Evolutionary conservation across 2,329 filamentous ascomycete species (phyloP).

Genomic region (Colletotrichum theobromicola): DNA sequence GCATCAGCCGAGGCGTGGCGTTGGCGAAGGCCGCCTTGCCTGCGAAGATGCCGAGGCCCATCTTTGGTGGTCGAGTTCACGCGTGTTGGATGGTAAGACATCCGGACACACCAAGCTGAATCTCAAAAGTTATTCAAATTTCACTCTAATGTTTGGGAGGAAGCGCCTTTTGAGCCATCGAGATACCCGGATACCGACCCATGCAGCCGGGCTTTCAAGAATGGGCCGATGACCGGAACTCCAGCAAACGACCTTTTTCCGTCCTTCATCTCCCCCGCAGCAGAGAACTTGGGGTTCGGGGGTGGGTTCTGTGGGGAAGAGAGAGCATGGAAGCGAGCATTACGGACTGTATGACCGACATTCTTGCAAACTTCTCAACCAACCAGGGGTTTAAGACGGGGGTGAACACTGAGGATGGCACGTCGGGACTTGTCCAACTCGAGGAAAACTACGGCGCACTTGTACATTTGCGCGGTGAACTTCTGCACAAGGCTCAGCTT

Average conservation of each 20-base stretch:
- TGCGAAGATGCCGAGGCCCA: not conserved
- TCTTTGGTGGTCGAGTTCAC: not conserved
- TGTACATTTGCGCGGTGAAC: not conserved
- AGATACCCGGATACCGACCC: not conserved
- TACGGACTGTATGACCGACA: not conserved
- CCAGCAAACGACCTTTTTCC: not conserved
- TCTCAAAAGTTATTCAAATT: accelerated
- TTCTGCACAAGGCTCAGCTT: too few species aligned
- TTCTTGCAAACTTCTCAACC: not conserved
- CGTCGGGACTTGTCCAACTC: not conserved
- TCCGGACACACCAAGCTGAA: too few species aligned
- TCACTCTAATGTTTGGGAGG: accelerated
- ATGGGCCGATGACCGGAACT: not conserved
- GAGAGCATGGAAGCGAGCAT: not conserved
- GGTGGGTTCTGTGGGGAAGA: not conserved
- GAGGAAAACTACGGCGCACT: accelerated
- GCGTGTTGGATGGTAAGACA: accelerated
- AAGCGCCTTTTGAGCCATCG: not conserved
- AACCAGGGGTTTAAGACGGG: not conserved
- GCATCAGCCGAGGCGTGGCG: not conserved
- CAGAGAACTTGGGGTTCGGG: not conserved
- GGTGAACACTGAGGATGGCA: not conserved
- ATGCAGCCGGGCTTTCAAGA: not conserved
- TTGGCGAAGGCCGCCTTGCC: not conserved
- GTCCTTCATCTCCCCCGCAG: not conserved